Conservation (phyloP, 208 protist species). For the Trypanosoma boissoni region DNA sequence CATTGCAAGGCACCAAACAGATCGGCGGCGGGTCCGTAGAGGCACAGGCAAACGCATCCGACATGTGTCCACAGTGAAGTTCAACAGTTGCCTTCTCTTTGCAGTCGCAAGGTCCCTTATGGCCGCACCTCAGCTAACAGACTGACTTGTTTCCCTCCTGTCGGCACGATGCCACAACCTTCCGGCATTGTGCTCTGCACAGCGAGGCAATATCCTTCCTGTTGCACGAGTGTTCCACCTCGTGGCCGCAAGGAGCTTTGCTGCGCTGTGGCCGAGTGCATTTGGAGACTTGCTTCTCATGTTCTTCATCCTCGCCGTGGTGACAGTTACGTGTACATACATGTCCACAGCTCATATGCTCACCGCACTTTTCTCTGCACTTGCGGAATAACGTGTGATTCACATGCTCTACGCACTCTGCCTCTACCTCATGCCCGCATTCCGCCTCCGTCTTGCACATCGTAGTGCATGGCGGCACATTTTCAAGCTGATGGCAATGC, state of each 20-base stretch:
- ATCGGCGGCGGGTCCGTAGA: not conserved
- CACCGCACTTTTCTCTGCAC: constrained; percentile 3
- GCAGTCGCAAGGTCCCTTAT: not conserved
- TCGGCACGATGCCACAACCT: too few species aligned
- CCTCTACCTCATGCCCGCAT: not conserved
- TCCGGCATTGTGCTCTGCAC: too few species aligned
- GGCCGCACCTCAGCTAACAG: constrained; percentile 3
- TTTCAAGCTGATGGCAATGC: constrained; percentile 4
- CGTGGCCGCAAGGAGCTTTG: too few species aligned
- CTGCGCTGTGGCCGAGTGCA: too few species aligned
- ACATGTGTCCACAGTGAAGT: not conserved
- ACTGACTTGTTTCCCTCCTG: too few species aligned
- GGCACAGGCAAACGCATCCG: not conserved
- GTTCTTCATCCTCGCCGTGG: too few species aligned
- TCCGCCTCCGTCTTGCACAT: not conserved
- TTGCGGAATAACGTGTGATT: not conserved
- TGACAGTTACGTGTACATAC: not conserved
- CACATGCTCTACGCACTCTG: not conserved
- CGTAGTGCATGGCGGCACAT: not conserved
- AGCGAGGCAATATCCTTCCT: too few species aligned
- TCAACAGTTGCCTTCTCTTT: not conserved
- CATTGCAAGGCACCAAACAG: not conserved
- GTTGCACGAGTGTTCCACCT: too few species aligned
- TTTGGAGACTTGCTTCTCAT: too few species aligned
- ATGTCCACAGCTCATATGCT: constrained; percentile 3